phyloP scores from a whole-genome alignment of 495 filamentous ascomycete genomes.

The Xylaria telfairii region DNA sequence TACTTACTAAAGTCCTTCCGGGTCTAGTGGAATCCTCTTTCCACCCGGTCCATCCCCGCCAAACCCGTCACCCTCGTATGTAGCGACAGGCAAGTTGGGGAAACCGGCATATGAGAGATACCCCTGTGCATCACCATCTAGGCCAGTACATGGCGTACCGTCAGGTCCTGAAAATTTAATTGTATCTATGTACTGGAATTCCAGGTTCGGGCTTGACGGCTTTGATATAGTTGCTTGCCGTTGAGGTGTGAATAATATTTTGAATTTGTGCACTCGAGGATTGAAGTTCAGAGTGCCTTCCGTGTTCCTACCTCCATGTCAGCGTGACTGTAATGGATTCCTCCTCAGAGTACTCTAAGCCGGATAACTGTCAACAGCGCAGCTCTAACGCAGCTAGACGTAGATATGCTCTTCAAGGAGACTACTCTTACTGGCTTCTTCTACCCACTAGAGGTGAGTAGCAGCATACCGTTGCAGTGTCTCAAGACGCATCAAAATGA shows the following conservation, averaged over 20 bases:
- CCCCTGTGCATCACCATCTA: slow-evolving; percentile 68
- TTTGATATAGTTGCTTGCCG: slow-evolving; percentile 57
- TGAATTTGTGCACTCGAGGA: slow-evolving; percentile 74
- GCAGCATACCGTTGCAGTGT: neutral
- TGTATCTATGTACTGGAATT: slow-evolving; percentile 69
- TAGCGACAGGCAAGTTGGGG: slow-evolving; percentile 69
- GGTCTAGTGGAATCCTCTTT: slow-evolving; percentile 66
- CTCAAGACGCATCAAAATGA: neutral
- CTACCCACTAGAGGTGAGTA: no score
- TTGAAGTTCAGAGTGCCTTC: slow-evolving; percentile 79
- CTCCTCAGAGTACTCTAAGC: neutral
- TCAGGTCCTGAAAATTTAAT: slow-evolving; percentile 71
- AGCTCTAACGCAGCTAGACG: neutral
- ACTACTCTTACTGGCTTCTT: neutral
- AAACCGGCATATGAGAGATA: slow-evolving; percentile 62
- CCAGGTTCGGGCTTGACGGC: slow-evolving; percentile 69
- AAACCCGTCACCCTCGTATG: slow-evolving; percentile 76
- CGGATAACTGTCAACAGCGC: neutral
- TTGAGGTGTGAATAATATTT: slow-evolving; percentile 61
- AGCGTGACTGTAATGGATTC: neutral
- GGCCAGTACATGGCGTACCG: slow-evolving; percentile 71
- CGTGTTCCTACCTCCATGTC: slow-evolving; percentile 51
- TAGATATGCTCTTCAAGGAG: neutral
- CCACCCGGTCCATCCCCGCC: slow-evolving; percentile 64
- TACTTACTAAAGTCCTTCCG: slow-evolving; percentile 66